Evolutionary conservation across 2,329 filamentous ascomycete species (phyloP), one percentile per base, ranked within the genome.

Genomic region (Pezicula radicicola): DNA sequence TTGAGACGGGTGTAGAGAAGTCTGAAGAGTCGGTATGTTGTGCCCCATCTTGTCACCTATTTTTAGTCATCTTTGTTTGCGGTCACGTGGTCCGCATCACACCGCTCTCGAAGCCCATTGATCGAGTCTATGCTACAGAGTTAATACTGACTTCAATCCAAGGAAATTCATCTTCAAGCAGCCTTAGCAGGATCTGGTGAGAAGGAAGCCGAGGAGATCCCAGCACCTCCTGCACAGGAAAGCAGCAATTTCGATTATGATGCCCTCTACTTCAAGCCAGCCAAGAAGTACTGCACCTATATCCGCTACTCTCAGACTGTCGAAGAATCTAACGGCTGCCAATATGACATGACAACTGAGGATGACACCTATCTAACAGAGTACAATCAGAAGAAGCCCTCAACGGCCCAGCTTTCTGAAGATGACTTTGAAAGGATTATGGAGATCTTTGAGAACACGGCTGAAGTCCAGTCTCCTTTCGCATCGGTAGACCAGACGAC

Each of bases 281-380:
- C 87, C 55, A 4, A 25, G 25, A 25, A 25, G 25, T 25, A 25
- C 25, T 4, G 25, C 25, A 94, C 92, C 55, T 97, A 97, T 72
- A 96, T 99, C 68, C 91, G 93, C 59, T 97, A 96, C 75, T 97
- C 94, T 58, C 93, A 96, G 60, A 99, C 94, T 3, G 93, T 99
- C 55, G 94, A 99, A 73, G 94, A 99, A 72, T 96, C 88, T 64
- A 87, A 91, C 66, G 89, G 89, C 64, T 89, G 87, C 68, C 83
- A 87, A 63, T 99, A 99, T 84, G 91, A 96, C 73, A 93, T 97
- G 88, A 92, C 86, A 27, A 85, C 87, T 59, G 91, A 96, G 65
- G 94, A 99, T 73, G 88, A 91, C 69, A 83, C 80, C 51, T 96
- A 90, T 67, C 81, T 99, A 62, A 89, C 87, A 66, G 79, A 83